Evolutionary conservation across 768 basidiomycete genomes (phyloP).

Genomic region (Tricholoma furcatifolium): DNA sequence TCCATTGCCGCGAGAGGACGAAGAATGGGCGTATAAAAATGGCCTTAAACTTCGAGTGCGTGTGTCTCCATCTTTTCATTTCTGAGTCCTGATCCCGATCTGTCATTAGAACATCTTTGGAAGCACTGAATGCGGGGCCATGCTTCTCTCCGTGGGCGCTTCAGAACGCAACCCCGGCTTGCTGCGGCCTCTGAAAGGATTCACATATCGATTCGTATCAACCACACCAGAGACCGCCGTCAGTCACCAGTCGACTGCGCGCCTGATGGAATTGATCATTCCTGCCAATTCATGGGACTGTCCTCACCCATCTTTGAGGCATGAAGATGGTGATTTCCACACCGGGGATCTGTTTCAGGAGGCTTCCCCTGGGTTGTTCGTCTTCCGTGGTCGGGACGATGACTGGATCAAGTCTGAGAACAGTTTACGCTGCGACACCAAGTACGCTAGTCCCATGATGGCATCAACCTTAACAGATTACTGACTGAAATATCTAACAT

Average conservation of each 20-base stretch:
- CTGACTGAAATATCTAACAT: constrained; percentile 7
- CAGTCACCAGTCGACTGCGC: constrained; percentile 44
- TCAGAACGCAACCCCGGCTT: constrained; percentile 48
- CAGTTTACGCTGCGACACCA: constrained; percentile 66
- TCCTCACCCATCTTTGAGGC: constrained; percentile 50
- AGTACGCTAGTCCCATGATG: constrained; percentile 33
- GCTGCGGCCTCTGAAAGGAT: constrained; percentile 58
- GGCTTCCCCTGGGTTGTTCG: constrained; percentile 44
- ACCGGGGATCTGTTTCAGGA: constrained; percentile 70
- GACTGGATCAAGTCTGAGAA: constrained; percentile 76
- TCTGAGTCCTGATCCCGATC: constrained; percentile 20
- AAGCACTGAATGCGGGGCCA: constrained; percentile 77
- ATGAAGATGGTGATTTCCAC: constrained; percentile 61
- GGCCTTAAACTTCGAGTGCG: constrained; percentile 64
- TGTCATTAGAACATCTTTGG: constrained; percentile 70
- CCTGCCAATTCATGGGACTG: constrained; percentile 57
- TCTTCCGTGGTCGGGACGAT: constrained; percentile 61
- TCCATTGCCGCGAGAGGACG: constrained; percentile 66
- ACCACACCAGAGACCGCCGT: constrained; percentile 38
- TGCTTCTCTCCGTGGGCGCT: constrained; percentile 60
- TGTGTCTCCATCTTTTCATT: constrained; percentile 17
- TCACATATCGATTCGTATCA: constrained; percentile 67
- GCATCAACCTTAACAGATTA: constrained; percentile 1
- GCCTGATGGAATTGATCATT: constrained; percentile 59
- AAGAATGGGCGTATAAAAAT: constrained; percentile 65